A percentile compares a stretch with the other conserved stretches of the same genome.
These are phyloP conservation scores for Xylaria digitata DNA, from an alignment of 2,329 filamentous ascomycete genomes.

Conservation along the genomic window DNA sequence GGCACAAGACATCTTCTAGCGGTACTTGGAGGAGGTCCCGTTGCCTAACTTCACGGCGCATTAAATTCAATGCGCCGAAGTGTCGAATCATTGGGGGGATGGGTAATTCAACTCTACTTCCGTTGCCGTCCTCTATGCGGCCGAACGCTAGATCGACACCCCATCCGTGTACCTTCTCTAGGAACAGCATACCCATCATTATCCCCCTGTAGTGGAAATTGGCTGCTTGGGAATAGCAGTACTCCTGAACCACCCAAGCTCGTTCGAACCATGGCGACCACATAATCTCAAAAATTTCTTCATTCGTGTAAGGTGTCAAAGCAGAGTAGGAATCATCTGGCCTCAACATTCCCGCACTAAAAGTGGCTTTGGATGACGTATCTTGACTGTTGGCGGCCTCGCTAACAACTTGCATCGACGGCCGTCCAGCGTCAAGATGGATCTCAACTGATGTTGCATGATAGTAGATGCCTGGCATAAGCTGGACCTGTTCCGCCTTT, in stretches of 20 bases:
- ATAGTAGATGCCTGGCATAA: constrained; percentile 3
- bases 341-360: neutral
- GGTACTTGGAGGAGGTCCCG: neutral
- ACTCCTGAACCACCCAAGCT: constrained; percentile 13
- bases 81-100: constrained; percentile 13
- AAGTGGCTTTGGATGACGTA: neutral
- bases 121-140: neutral
- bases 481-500: neutral
- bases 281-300: constrained; percentile 7
- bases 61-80: neutral
- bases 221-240: neutral
- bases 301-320: neutral
- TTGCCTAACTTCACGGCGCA: too few species aligned
- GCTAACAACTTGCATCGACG: neutral
- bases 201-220: constrained; percentile 7
- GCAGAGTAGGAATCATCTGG: neutral
- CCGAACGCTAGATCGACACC: constrained; percentile 9
- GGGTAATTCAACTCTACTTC: constrained; percentile 4
- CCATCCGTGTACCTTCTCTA: neutral
- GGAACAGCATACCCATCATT: neutral
- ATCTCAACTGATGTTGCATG: constrained; percentile 9
- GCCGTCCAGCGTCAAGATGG: neutral
- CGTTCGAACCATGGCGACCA: constrained; percentile 16
- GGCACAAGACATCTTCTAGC: constrained; percentile 3
- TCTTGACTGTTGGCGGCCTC: neutral